Evolutionary conservation across 2,329 filamentous ascomycete genomes (phyloP), one percentile per base, ranked within the genome.

Genomic region (Clarireedia paspali): DNA sequence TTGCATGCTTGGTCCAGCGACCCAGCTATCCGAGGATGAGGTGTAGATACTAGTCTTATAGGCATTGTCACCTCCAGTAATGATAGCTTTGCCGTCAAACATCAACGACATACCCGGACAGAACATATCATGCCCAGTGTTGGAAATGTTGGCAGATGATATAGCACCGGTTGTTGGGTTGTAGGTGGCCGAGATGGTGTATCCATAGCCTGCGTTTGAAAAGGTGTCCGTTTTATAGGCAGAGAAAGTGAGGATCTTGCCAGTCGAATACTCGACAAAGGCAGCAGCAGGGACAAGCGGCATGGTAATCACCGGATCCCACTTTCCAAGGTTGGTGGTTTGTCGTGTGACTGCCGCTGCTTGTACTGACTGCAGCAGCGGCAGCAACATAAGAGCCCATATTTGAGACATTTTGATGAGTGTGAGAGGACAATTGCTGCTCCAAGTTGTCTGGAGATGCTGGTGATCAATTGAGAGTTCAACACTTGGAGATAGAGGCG

Each of bases 141-240:
- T 62, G 17, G 55, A 61, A 2, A 74, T 63, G n/a, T 60, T 61
- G 1, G 60, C 56, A 44, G 67, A 54, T 7, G 62, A 66, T 1
- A 67, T 62, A 6, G 56, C 53, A 7, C 61, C 62, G 0, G 62
- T 67, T 4, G 56, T 52, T 20, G 66, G 66, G 58, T 71, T 63
- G 50, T 67, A 71, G n/a, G 64, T 65, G 6, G 66, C 67, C 6
- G 68, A 68, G 20, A 67, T 59, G 1, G 70, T 72, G 12, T 62
- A 60, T 3, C 69, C 68, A 55, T 34, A 34, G 30, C 46, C 45
- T 10, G 24, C 5, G 4, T 10, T 40, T 34, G 26, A 47, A 51
- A 55, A 62, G 5, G 49, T 27, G n/a, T 52, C 44, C 12, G 34
- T n/a, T 2, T 23, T 39, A n/a, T 49, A 60, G 12, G 60, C 54